Evolutionary conservation across 2,329 filamentous ascomycete genomes (phyloP), one percentile per base, ranked within the genome.

Genomic region (Calonectria hawksworthii): DNA sequence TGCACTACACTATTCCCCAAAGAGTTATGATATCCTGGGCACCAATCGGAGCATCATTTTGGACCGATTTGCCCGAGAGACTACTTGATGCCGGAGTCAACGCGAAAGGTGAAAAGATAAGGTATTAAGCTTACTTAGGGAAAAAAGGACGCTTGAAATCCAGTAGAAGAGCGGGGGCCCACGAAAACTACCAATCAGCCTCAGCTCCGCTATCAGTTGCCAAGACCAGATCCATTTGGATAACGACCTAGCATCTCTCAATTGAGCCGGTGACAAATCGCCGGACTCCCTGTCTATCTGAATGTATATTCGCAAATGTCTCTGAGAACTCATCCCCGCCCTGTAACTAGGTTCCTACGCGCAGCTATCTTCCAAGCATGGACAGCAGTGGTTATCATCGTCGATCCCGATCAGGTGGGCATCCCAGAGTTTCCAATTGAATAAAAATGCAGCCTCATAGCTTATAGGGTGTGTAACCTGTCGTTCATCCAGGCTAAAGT

Each of bases 71-170:
- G 26, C 28, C 61, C 38, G 61, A n/a, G 52, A 63, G 26, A 50
- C 41, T 7, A 34, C 18, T 32, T 34, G 30, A 50, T 50, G 26
- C 61, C 23, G 30, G 10, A 30, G 21, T 34, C 26, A 26, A 50
- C 13, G n/a, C 18, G 41, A 50, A 34, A 23, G 32, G 61, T 21
- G 30, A 23, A 16, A 28, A 32, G 61, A 65, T 65, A 65, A 65
- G 61, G 61, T 65, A 65, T 65, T 65, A 65, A 65, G 61, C 61
- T 65, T 63, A 63, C 56, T 63, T 63, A 5, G 56, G 56, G 6
- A 26, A 41, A 63, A 63, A 41, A 18, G 10, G n/a, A 28, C 38
- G 28, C 8, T 65, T 14, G 18, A 26, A 34, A 34, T 65, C 9
- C 61, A 65, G 23, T 18, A n/a, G 13, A 23, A 65, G 23, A 18